Evolutionary conservation across 2,329 filamentous ascomycete species (phyloP).

Genomic region (Aspergillus vadensis): DNA sequence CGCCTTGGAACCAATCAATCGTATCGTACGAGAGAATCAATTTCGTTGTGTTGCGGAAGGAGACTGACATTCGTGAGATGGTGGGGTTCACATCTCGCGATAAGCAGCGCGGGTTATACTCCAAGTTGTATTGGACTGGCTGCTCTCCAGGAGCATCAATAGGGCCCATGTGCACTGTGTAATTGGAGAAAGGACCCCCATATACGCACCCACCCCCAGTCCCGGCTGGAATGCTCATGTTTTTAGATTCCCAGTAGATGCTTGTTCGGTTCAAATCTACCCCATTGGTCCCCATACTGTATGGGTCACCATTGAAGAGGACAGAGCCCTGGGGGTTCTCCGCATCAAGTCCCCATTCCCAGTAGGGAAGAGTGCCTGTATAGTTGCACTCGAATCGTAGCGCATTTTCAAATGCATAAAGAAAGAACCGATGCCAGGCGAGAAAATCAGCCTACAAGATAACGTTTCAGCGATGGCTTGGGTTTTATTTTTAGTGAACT

Average conservation of each 20-base stretch:
- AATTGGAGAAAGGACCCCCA: constrained; percentile 13
- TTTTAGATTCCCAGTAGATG: background rate
- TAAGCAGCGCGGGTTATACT: constrained; percentile 13
- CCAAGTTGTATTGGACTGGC: background rate
- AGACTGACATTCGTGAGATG: background rate
- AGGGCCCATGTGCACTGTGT: constrained; percentile 9
- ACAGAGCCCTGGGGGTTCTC: background rate
- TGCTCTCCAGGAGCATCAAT: background rate
- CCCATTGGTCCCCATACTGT: constrained; percentile 8
- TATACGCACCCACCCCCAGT: constrained; percentile 10
- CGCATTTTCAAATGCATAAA: constrained; percentile 5
- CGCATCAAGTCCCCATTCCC: constrained; percentile 8
- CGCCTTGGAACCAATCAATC: constrained; percentile 6
- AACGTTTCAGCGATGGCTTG: background rate
- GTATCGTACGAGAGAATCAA: constrained; percentile 9
- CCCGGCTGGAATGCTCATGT: background rate
- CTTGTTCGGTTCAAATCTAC: background rate
- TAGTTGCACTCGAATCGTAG: constrained; percentile 10
- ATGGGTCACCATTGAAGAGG: constrained; percentile 9
- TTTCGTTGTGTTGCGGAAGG: constrained; percentile 5
- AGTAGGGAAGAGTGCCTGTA: constrained; percentile 10
- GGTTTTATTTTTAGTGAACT: background rate
- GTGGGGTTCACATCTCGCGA: constrained; percentile 6
- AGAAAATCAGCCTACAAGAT: constrained; percentile 3
- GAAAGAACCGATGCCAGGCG: constrained; percentile 13